Percentiles rank a stretch among this genome's conserved stretches.
phyloP scores from a whole-genome alignment of 2,329 filamentous ascomycete genomes.

The Tolypocladium ophioglossoides region DNA sequence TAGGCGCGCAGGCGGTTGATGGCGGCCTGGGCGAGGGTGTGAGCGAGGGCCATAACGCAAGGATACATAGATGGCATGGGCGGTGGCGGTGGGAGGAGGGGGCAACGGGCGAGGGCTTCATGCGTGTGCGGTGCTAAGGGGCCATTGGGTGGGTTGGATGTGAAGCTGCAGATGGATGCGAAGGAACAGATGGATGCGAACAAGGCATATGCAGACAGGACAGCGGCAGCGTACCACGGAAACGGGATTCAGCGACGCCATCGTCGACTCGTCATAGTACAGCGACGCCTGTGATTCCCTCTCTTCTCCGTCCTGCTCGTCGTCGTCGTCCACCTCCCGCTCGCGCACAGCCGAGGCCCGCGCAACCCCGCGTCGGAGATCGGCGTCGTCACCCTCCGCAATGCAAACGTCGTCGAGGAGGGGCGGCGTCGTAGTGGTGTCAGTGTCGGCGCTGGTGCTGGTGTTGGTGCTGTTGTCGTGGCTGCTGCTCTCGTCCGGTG shows the following conservation, averaged over 20 bases:
- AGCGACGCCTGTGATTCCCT: slow-evolving; percentile 28
- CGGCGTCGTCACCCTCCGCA: slow-evolving; percentile 14
- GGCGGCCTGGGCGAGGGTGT: slow-evolving; percentile 33
- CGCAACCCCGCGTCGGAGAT: slow-evolving; percentile 3
- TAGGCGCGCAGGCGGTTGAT: slow-evolving; percentile 51
- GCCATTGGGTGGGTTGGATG: neutral
- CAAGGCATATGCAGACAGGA: slow-evolving; percentile 10
- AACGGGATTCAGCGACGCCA: slow-evolving; percentile 43
- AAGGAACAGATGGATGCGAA: too few species aligned
- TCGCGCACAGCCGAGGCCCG: slow-evolving; percentile 2
- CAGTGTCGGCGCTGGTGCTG: neutral
- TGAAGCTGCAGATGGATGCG: too few species aligned
- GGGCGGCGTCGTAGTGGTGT: neutral
- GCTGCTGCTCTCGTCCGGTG: neutral
- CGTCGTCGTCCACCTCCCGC: neutral
- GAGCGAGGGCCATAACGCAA: slow-evolving; percentile 6
- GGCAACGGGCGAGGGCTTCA: too few species aligned
- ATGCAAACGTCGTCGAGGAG: slow-evolving; percentile 5
- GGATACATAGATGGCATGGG: neutral
- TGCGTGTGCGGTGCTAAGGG: neutral
- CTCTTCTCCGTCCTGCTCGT: slow-evolving; percentile 10
- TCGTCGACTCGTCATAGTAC: slow-evolving; percentile 48
- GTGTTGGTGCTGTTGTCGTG: neutral
- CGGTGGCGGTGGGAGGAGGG: too few species aligned
- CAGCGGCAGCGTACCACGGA: slow-evolving; percentile 35